These are phyloP conservation scores for Neospora caninum DNA, from an alignment of 169 alveolate species.

Conservation along the genomic window DNA sequence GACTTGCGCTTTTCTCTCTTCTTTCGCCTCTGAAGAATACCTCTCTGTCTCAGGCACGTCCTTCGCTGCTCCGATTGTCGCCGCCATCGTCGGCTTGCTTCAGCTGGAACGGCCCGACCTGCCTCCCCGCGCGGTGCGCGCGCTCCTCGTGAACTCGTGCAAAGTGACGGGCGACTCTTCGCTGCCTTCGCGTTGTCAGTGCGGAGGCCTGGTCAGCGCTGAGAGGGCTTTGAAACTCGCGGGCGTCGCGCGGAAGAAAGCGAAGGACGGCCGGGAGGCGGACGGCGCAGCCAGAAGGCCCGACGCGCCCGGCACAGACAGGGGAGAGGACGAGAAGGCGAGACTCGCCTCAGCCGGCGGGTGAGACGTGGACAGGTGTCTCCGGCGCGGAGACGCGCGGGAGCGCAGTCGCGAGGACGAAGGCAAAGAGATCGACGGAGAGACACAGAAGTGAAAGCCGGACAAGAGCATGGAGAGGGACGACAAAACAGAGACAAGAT, in stretches of 20 bases:
- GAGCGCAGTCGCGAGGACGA: no score
- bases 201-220: conserved; percentile 55
- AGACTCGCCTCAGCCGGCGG: no score
- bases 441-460: neutral
- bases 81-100: conserved; percentile 46
- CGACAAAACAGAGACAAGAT: neutral
- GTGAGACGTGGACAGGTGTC: no score
- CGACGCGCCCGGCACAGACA: no score
- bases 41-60: conserved; percentile 43
- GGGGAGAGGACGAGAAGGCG: no score
- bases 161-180: neutral
- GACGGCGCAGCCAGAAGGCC: no score
- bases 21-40: conserved; percentile 20
- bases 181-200: neutral
- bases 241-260: neutral
- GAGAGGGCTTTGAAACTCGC: conserved; percentile 37
- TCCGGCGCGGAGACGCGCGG: no score
- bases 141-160: conserved; percentile 42
- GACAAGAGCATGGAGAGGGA: neutral
- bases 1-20: neutral
- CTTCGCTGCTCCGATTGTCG: conserved; percentile 50
- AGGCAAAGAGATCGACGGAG: neutral
- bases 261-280: no score
- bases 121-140: conserved; percentile 39
- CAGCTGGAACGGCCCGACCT: conserved; percentile 48